phyloP scores from a whole-genome alignment of 495 filamentous ascomycete species.

The Oleoguttula mirabilis region DNA sequence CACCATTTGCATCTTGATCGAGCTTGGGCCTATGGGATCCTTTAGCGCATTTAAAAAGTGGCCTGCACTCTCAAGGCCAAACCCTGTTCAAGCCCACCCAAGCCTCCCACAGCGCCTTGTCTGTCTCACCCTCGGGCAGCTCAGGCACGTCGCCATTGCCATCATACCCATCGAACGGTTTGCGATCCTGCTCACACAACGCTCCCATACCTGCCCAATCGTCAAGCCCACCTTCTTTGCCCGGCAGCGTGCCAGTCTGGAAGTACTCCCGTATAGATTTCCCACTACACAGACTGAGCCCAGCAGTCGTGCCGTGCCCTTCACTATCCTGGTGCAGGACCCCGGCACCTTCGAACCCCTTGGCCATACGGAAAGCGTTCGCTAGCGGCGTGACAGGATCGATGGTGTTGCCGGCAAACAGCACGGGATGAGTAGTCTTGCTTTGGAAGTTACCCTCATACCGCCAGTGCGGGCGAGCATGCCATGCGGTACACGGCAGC shows the following conservation, averaged over 20 bases:
- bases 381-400: constrained; percentile 45
- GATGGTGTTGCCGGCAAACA: constrained; percentile 34
- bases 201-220: constrained; percentile 5
- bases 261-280: constrained; percentile 25
- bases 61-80: constrained; percentile 16
- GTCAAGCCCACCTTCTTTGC: constrained; percentile 1
- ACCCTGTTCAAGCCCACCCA: constrained; percentile 10
- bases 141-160: constrained; percentile 1
- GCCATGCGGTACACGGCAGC: constrained; percentile 46
- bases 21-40: no score
- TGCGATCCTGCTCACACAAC: constrained; percentile 5
- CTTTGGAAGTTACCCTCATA: constrained; percentile 37
- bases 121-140: constrained; percentile 12
- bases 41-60: no score
- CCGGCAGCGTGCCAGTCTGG: constrained; percentile 25
- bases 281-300: constrained; percentile 22
- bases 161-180: constrained; percentile 10
- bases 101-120: constrained; percentile 12
- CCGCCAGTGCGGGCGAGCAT: constrained; percentile 47
- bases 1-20: no score
- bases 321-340: constrained; percentile 42
- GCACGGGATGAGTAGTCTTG: constrained; percentile 40
- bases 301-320: constrained; percentile 30
- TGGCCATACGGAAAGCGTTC: constrained; percentile 22
- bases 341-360: constrained; percentile 39